These are phyloP conservation scores for Amoebophrya sp. DNA, from an alignment of 169 alveolate species.

Conservation along the genomic window DNA sequence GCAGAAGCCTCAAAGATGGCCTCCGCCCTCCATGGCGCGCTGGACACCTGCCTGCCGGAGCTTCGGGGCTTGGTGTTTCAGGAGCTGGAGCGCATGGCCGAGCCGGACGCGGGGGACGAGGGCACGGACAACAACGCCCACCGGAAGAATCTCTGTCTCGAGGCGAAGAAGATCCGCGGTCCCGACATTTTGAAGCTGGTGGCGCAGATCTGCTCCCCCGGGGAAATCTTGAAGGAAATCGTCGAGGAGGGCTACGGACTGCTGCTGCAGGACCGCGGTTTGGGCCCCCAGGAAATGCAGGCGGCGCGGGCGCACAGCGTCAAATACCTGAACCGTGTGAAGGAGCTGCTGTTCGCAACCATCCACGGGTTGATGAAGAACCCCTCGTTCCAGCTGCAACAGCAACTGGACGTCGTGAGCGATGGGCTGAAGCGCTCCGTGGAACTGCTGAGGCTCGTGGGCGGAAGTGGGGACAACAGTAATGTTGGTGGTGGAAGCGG, in stretches of 20 bases:
- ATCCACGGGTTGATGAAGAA: not conserved
- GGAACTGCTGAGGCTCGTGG: no score
- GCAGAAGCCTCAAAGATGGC: not conserved
- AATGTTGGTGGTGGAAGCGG: no score
- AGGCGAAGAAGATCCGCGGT: not conserved
- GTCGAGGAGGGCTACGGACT: not conserved
- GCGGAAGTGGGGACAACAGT: no score
- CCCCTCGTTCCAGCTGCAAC: not conserved
- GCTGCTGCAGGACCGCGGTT: not conserved
- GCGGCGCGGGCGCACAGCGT: not conserved
- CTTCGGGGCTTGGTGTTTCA: not conserved
- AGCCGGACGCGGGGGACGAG: not conserved
- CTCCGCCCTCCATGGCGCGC: not conserved
- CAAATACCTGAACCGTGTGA: not conserved
- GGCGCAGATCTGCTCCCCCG: not conserved
- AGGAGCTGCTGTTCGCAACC: not conserved
- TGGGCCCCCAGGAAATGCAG: not conserved
- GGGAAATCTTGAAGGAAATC: not conserved
- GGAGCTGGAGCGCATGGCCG: not conserved
- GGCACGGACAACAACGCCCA: not conserved
- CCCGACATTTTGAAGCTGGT: not conserved
- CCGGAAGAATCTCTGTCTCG: not conserved
- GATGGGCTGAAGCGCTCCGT: not conserved
- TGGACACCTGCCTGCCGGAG: not conserved
- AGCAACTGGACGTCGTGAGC: not conserved